Evolutionary conservation across 2,329 filamentous ascomycete genomes (phyloP).

Genomic region (Ilyonectria destructans): DNA sequence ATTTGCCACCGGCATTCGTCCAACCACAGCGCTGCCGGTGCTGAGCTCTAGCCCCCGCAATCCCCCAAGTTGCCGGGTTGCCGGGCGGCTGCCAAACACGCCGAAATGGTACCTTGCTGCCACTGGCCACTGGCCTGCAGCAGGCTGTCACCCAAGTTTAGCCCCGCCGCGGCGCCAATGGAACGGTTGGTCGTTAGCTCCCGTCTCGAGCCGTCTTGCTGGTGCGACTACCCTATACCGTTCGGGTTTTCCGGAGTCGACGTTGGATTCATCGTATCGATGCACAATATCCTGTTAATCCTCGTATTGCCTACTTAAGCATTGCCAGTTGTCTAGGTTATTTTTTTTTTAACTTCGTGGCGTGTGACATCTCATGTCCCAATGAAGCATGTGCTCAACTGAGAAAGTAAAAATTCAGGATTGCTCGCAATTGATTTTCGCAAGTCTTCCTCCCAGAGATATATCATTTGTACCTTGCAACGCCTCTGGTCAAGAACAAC

Average conservation of each 20-base stretch:
- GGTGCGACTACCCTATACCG: neutral
- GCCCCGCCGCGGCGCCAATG: constrained; percentile 7
- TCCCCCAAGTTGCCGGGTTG: constrained; percentile 20
- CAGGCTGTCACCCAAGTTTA: constrained; percentile 3
- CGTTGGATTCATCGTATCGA: neutral
- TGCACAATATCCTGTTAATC: neutral
- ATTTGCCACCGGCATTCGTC: constrained; percentile 1
- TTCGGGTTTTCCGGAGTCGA: neutral
- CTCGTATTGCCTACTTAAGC: neutral
- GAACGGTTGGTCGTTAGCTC: constrained; percentile 11
- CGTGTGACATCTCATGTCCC: neutral
- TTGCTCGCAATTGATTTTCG: too few relatives aligned
- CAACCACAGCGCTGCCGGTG: constrained; percentile 2
- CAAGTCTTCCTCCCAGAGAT: too few relatives aligned
- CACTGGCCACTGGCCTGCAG: neutral
- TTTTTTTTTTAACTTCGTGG: neutral
- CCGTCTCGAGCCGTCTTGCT: neutral
- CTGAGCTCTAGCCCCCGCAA: constrained; percentile 10
- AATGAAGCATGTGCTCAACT: neutral
- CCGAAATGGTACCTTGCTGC: constrained; percentile 3
- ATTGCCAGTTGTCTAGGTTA: neutral
- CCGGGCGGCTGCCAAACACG: constrained; percentile 9
- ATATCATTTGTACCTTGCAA: neutral
- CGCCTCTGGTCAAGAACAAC: neutral
- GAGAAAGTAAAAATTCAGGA: too few relatives aligned